These are phyloP conservation scores for Medicago truncatula DNA, from an alignment of 306 rosid genomes.

Conservation along the genomic window MtrunA17r5.0-ANR NC_053043.1:9249501-9250000, in stretches of 20 bases:
- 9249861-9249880: conserved; percentile 14
- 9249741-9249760: conserved; percentile 58
- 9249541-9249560: conserved; percentile 76
- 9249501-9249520: neutral
- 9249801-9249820: conserved; percentile 51
- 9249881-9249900: conserved; percentile 60
- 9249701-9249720: conserved; percentile 45
- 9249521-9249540: neutral
- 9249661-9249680: conserved; percentile 41
- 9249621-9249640: conserved; percentile 81
- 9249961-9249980: neutral
- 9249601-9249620: conserved; percentile 82
- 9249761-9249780: conserved; percentile 66
- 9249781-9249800: conserved; percentile 57
- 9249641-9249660: conserved; percentile 68
- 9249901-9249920: conserved; percentile 41
- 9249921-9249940: conserved; percentile 43
- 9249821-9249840: conserved; percentile 63
- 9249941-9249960: neutral
- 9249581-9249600: conserved; percentile 87
- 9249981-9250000: conserved; percentile 41
- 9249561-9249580: conserved; percentile 87
- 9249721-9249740: conserved; percentile 20
- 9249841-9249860: conserved; percentile 42
- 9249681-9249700: conserved; percentile 45